phyloP scores from a whole-genome alignment of 1,284 basidiomycete species.

The Ustilago cynodontis region DNA sequence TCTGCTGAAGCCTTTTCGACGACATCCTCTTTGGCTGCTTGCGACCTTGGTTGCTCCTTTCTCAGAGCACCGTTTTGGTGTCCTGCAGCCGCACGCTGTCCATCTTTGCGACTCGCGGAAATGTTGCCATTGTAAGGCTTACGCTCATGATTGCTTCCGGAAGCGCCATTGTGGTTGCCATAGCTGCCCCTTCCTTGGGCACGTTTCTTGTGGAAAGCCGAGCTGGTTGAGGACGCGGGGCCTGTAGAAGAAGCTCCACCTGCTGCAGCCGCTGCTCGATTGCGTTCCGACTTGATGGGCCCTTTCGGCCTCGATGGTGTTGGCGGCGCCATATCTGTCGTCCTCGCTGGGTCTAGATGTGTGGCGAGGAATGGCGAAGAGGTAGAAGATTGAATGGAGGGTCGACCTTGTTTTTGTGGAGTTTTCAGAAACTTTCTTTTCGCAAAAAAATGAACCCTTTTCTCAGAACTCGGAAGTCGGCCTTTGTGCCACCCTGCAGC shows the following conservation, averaged over 20 bases:
- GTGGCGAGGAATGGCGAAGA: not conserved
- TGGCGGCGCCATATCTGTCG: constrained; percentile 26
- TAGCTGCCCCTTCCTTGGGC: constrained; percentile 21
- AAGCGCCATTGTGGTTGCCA: constrained; percentile 5
- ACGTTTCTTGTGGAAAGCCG: constrained; percentile 42
- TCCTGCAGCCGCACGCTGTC: not conserved
- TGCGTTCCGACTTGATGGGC: constrained; percentile 46
- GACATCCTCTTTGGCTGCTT: not conserved
- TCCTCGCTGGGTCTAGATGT: not conserved
- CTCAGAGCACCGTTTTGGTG: not conserved
- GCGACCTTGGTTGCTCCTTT: not conserved
- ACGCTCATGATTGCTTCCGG: constrained; percentile 9
- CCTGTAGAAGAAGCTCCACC: not conserved
- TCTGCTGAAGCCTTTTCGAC: not conserved
- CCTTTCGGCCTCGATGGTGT: constrained; percentile 8
- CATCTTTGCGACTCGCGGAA: not conserved
- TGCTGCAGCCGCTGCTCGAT: constrained; percentile 32
- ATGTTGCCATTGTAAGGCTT: not conserved
- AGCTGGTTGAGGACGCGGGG: constrained; percentile 29
- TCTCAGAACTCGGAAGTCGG: constrained; percentile 29
- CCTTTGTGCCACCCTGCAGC: not conserved
- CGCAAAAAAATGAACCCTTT: constrained; percentile 4
- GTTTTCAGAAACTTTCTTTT: constrained; percentile 18
- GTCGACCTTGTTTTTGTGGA: constrained; percentile 19
- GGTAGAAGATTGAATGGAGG: too few relatives aligned